Conservation (phyloP, 805 yeast species). For the Yarrowia bubula region DNA sequence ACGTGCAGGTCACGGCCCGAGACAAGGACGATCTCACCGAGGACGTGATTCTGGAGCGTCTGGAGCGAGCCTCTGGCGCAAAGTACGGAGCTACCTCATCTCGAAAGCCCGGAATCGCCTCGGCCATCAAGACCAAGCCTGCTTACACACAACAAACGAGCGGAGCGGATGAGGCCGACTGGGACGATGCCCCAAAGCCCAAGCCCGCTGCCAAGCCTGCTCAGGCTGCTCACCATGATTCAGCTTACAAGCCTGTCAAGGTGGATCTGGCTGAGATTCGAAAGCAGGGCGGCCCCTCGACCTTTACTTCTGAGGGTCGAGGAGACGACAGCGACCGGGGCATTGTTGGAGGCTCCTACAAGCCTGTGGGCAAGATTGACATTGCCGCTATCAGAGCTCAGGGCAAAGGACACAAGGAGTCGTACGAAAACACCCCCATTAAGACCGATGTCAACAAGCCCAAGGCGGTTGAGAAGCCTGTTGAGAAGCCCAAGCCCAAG, state of each 20-base stretch:
- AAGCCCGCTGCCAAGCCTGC: constrained; percentile 37
- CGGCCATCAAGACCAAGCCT: constrained; percentile 39
- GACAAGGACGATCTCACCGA: constrained; percentile 86
- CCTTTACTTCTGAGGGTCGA: constrained; percentile 6
- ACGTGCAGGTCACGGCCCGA: constrained; percentile 95
- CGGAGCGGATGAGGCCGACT: constrained; percentile 55
- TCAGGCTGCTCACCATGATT: constrained; percentile 45
- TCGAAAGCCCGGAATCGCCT: constrained; percentile 33
- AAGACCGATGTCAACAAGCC: constrained; percentile 11
- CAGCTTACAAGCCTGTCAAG: constrained; percentile 66
- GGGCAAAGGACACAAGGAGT: constrained; percentile 35
- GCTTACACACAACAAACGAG: constrained; percentile 39
- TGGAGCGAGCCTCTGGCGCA: constrained; percentile 93
- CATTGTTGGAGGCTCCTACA: constrained; percentile 58
- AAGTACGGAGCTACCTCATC: constrained; percentile 62
- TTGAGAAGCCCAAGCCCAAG: constrained; percentile 26
- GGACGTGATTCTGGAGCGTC: constrained; percentile 66
- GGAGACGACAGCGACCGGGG: constrained; percentile 51
- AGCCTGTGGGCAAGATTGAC: constrained; percentile 64
- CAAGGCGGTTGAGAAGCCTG: constrained; percentile 5
- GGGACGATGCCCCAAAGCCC: constrained; percentile 58
- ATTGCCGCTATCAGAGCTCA: constrained; percentile 45
- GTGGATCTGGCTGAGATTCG: constrained; percentile 58
- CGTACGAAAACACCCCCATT: constrained; percentile 27
- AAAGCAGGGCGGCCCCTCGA: constrained; percentile 41